Evolutionary conservation across 345 rosid species (phyloP).

Genomic region (Atalantia buxifolia): DNA sequence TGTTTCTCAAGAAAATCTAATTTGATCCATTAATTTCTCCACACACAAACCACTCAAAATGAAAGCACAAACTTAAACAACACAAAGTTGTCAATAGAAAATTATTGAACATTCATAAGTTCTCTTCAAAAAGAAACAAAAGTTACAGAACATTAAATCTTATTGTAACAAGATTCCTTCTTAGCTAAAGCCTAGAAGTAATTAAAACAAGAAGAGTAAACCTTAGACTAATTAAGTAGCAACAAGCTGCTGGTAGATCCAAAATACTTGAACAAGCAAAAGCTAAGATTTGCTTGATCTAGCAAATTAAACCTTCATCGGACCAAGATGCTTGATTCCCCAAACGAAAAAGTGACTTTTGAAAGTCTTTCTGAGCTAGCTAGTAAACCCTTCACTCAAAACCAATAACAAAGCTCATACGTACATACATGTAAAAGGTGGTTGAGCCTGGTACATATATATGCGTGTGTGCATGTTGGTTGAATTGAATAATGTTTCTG

Average conservation of each 20-base stretch:
- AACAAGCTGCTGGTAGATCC: not conserved
- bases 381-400: not conserved
- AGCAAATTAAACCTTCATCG: conserved; percentile 27
- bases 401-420: not conserved
- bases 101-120: no score
- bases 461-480: not conserved
- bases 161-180: not conserved
- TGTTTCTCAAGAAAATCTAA: no score
- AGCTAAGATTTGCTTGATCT: conserved; percentile 10
- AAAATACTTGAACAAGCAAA: not conserved
- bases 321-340: conserved; percentile 59
- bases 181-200: not conserved
- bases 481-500: not conserved
- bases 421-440: not conserved
- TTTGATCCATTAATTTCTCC: not conserved
- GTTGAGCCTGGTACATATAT: not conserved
- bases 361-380: not conserved
- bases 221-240: not conserved
- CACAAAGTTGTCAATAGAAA: no score
- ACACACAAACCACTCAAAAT: not conserved
- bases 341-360: not conserved
- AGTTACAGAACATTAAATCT: not conserved
- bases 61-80: no score
- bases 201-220: not conserved
- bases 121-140: no score